Percentiles rank a stretch among this genome's conserved stretches.
Conservation (phyloP, 768 basidiomycete genomes). For the Boletus speciosus region DNA sequence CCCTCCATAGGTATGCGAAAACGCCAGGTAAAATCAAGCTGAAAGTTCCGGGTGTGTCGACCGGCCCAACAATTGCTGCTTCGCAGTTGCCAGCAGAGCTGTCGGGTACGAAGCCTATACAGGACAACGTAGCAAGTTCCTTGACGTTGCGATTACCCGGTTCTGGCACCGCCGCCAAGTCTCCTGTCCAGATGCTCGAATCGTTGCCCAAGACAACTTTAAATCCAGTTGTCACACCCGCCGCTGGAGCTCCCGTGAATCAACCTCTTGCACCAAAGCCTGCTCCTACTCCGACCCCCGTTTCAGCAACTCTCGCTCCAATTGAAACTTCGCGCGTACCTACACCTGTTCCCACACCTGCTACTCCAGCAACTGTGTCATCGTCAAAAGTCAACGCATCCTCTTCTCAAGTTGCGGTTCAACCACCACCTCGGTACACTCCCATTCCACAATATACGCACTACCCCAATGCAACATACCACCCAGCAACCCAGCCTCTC, state of each 20-base stretch:
- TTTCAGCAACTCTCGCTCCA: conserved; percentile 22
- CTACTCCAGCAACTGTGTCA: conserved; percentile 5
- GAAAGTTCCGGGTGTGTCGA: conserved; percentile 47
- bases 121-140: conserved; percentile 16
- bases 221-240: conserved; percentile 5
- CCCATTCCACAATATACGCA: conserved; percentile 40
- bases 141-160: conserved; percentile 25
- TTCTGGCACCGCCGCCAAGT: conserved; percentile 19
- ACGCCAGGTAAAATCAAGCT: conserved; percentile 67
- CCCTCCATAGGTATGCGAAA: conserved; percentile 62
- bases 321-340: conserved; percentile 19
- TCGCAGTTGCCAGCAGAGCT: conserved; percentile 15
- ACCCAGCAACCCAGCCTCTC: conserved; percentile 27
- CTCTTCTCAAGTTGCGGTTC: conserved; percentile 33
- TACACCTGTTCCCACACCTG: conserved; percentile 18
- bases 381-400: conserved; percentile 20
- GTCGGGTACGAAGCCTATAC: conserved; percentile 10
- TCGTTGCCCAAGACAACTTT: conserved; percentile 20
- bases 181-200: conserved; percentile 18
- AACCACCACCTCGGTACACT: conserved; percentile 34
- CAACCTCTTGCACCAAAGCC: conserved; percentile 27
- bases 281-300: conserved; percentile 14
- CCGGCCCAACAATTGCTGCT: conserved; percentile 16
- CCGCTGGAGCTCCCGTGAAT: conserved; percentile 13
- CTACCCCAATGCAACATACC: conserved; percentile 55